Conservation (phyloP, 345 rosid genomes). For the Odontarrhena argentea region DNA sequence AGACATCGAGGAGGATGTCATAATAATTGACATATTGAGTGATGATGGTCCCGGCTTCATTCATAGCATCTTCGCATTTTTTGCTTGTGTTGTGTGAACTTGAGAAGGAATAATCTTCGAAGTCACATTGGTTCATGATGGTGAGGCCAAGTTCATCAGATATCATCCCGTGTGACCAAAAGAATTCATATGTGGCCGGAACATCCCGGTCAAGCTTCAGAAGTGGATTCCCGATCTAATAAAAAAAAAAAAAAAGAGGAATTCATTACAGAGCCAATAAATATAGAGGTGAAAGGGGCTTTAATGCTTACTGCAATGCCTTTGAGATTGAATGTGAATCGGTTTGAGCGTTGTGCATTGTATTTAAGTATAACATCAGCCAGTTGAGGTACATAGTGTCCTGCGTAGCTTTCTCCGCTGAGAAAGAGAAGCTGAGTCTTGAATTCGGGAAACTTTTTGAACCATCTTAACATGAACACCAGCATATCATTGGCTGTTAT, state of each 20-base stretch:
- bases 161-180: conserved; percentile 97
- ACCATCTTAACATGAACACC: conserved; percentile 75
- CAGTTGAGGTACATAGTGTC: conserved; percentile 92
- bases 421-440: conserved; percentile 68
- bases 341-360: conserved; percentile 53
- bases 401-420: conserved; percentile 96
- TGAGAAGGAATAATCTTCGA: conserved; percentile 66
- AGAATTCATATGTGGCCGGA: conserved; percentile 74
- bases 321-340: conserved; percentile 81
- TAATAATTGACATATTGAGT: conserved; percentile 71
- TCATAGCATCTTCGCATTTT: conserved; percentile 57
- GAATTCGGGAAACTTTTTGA: conserved; percentile 72
- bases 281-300: neutral
- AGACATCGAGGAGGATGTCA: conserved; percentile 79
- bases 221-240: conserved; percentile 89
- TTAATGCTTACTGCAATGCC: conserved; percentile 81
- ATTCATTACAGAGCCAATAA: conserved; percentile 4
- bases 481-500: conserved; percentile 73
- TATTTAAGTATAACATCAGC: conserved; percentile 71
- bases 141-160: conserved; percentile 82
- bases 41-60: conserved; percentile 54
- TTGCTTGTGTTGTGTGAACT: conserved; percentile 58
- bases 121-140: conserved; percentile 75
- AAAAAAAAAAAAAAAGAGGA: conserved; percentile 35
- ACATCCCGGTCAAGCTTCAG: conserved; percentile 73